These are phyloP conservation scores for Trichophyton benhamiae DNA, from an alignment of 2,329 filamentous ascomycete genomes.

Conservation along the genomic window DNA sequence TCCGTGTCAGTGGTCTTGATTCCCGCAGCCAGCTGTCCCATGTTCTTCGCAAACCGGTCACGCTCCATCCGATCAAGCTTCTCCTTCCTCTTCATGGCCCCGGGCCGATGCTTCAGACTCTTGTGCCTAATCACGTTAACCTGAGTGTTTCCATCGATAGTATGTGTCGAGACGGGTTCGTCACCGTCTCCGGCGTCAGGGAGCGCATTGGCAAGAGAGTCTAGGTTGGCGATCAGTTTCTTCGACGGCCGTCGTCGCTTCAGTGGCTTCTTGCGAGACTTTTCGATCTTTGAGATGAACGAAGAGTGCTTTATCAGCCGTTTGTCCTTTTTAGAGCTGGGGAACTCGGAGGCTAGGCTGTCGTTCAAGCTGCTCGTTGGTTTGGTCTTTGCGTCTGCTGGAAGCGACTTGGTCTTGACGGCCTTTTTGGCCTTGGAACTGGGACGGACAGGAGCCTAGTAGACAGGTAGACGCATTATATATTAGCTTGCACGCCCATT, in stretches of 20 bases:
- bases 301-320: conserved; percentile 66
- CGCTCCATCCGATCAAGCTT: conserved; percentile 68
- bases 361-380: conserved; percentile 13
- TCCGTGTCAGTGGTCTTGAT: conserved; percentile 11
- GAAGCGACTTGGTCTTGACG: conserved; percentile 12
- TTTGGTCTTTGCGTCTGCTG: conserved; percentile 6
- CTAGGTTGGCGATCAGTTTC: conserved; percentile 64
- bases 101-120: conserved; percentile 61
- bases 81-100: conserved; percentile 73
- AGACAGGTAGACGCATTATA: neutral
- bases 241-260: conserved; percentile 59
- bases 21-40: conserved; percentile 57
- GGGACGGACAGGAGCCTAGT: conserved; percentile 20
- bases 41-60: conserved; percentile 68
- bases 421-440: conserved; percentile 15
- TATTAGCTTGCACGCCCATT: neutral
- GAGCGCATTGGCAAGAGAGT: conserved; percentile 66
- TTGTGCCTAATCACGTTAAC: conserved; percentile 61
- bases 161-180: conserved; percentile 30
- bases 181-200: conserved; percentile 47
- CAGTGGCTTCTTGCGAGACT: conserved; percentile 43
- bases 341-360: conserved; percentile 39
- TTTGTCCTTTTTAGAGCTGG: conserved; percentile 70
- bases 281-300: conserved; percentile 65
- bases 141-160: conserved; percentile 32